A percentile compares a stretch with the other conserved stretches of the same genome.
phyloP scores from a whole-genome alignment of 148 eudicot genomes.

The Cornus controversa region DNA sequence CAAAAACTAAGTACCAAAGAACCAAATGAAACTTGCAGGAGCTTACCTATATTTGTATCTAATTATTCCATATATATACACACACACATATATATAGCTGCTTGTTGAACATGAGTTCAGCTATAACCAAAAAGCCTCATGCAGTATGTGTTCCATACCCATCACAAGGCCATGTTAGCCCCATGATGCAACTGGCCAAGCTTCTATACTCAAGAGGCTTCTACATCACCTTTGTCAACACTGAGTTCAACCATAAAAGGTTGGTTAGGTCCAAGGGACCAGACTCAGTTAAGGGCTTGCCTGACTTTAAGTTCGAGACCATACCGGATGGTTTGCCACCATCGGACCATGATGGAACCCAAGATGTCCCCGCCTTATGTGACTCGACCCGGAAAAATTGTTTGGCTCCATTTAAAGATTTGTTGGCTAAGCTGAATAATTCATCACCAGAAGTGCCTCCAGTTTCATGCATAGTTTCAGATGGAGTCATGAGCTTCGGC shows the following conservation, averaged over 20 bases:
- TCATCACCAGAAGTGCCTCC: background rate
- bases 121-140: background rate
- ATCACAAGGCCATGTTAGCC: constrained; percentile 1
- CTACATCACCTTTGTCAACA: constrained; percentile 10
- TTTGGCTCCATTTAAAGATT: background rate
- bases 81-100: too few species aligned
- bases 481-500: constrained; percentile 11
- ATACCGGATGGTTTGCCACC: constrained; percentile 1
- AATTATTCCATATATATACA: too few species aligned
- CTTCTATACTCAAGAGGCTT: constrained; percentile 9
- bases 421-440: background rate
- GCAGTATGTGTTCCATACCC: constrained; percentile 4
- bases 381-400: constrained; percentile 1
- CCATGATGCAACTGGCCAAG: constrained; percentile 5
- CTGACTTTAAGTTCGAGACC: background rate
- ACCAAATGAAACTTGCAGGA: too few species aligned
- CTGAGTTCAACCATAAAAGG: background rate
- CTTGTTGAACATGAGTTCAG: background rate
- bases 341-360: background rate
- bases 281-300: background rate
- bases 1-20: too few species aligned
- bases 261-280: background rate
- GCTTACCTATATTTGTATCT: too few species aligned
- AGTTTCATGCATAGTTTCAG: background rate
- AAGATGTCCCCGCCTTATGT: background rate